Percentiles rank a stretch among this genome's conserved stretches.
phyloP scores from a whole-genome alignment of 495 filamentous ascomycete genomes.

The Podospora conica region DNA sequence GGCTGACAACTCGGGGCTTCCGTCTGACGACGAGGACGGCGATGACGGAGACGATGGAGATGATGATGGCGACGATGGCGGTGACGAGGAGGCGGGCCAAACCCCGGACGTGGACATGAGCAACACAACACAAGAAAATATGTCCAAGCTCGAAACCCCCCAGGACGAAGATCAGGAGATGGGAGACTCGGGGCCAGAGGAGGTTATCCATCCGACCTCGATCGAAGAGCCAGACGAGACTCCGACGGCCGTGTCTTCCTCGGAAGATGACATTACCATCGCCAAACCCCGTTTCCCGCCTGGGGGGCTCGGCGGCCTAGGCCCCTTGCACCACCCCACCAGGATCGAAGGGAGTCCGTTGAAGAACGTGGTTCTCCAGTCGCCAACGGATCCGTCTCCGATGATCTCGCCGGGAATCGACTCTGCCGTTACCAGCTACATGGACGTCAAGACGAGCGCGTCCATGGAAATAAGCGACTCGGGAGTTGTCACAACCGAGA shows the following conservation, averaged over 20 bases:
- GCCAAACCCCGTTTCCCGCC: conserved; percentile 22
- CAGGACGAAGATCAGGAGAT: conserved; percentile 24
- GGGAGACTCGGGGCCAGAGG: conserved; percentile 21
- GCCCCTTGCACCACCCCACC: conserved; percentile 10
- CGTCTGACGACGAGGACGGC: conserved; percentile 48
- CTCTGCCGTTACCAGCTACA: conserved; percentile 11
- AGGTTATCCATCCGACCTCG: conserved; percentile 18
- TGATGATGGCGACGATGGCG: conserved; percentile 31
- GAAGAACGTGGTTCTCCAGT: conserved; percentile 38
- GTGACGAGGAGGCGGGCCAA: conserved; percentile 29
- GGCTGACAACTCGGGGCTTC: conserved; percentile 51
- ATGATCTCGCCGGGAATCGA: conserved; percentile 6
- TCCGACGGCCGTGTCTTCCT: conserved; percentile 4
- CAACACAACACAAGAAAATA: conserved; percentile 15
- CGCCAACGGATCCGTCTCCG: conserved; percentile 29
- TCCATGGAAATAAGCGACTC: conserved; percentile 9
- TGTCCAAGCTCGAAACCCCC: neutral
- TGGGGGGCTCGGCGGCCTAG: conserved; percentile 13
- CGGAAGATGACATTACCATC: conserved; percentile 22
- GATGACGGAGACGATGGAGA: conserved; percentile 36
- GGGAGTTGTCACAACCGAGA: neutral
- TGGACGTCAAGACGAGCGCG: conserved; percentile 8
- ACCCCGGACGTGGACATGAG: conserved; percentile 23
- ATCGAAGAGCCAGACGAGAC: conserved; percentile 26
- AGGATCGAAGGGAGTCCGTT: conserved; percentile 43